Percentiles rank a stretch among this genome's conserved stretches.
phyloP scores from a whole-genome alignment of 2,329 filamentous ascomycete species.

The Colletotrichum higginsianum region DNA sequence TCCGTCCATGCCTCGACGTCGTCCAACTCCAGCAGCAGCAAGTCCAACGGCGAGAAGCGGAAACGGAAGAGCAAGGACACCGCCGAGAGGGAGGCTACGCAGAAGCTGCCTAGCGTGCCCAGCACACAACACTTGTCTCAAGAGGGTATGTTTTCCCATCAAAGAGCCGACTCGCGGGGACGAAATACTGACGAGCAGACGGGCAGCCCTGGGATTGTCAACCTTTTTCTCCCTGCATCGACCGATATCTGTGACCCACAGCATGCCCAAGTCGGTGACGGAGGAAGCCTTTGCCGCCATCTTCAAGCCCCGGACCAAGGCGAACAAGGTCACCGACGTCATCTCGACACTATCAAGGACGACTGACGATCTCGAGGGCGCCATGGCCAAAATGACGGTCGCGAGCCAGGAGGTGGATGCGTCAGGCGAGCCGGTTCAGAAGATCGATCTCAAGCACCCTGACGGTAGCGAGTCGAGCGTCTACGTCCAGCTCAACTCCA shows the following conservation, averaged over 20 bases:
- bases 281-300: constrained; percentile 87
- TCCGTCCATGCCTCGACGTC: constrained; percentile 64
- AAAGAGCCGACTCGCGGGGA: background rate
- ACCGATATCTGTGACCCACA: constrained; percentile 89
- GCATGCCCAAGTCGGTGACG: constrained; percentile 80
- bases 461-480: constrained; percentile 72
- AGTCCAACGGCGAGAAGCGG: constrained; percentile 66
- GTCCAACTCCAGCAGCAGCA: constrained; percentile 58
- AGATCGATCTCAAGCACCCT: constrained; percentile 68
- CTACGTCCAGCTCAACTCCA: constrained; percentile 77
- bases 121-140: constrained; percentile 80
- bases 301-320: constrained; percentile 73
- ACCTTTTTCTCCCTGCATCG: constrained; percentile 97
- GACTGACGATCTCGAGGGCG: constrained; percentile 72
- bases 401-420: constrained; percentile 58
- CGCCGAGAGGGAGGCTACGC: constrained; percentile 59
- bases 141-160: constrained; percentile 65
- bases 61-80: constrained; percentile 72
- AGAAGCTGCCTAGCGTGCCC: constrained; percentile 80
- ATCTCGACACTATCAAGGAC: constrained; percentile 76
- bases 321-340: constrained; percentile 70
- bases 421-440: constrained; percentile 63
- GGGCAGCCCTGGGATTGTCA: constrained; percentile 85
- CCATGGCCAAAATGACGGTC: constrained; percentile 68
- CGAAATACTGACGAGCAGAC: constrained; percentile 17